A percentile compares a stretch with the other conserved stretches of the same genome.
Evolutionary conservation across 352 stramenopile genomes (phyloP).

Genomic region (Phytopythium ostracodes): DNA sequence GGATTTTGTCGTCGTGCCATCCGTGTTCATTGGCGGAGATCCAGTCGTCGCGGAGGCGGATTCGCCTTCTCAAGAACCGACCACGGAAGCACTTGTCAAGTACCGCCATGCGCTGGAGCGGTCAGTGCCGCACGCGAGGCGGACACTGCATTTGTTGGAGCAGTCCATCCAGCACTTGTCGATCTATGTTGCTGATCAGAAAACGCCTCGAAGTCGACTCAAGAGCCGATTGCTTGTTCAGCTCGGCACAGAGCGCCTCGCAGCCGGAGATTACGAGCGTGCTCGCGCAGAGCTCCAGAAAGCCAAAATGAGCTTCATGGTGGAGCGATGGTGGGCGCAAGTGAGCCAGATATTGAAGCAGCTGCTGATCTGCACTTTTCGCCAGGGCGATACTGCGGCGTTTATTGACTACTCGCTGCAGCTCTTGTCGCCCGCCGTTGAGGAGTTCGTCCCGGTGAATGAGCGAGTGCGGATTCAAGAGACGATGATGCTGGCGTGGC

Average conservation of each 20-base stretch:
- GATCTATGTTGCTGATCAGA: slow-evolving; percentile 62
- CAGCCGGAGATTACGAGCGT: slow-evolving; percentile 61
- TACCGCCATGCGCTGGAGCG: slow-evolving; percentile 63
- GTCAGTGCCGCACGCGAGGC: slow-evolving; percentile 55
- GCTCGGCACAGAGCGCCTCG: slow-evolving; percentile 68
- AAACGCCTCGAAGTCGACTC: slow-evolving; percentile 56
- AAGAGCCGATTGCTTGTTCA: slow-evolving; percentile 75
- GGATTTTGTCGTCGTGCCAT: slow-evolving; percentile 72
- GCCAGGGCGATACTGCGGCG: slow-evolving; percentile 60
- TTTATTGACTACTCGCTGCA: slow-evolving; percentile 81
- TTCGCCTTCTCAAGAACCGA: slow-evolving; percentile 35
- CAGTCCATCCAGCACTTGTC: slow-evolving; percentile 73
- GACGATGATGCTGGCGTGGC: slow-evolving; percentile 62
- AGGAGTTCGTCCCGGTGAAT: slow-evolving; percentile 54
- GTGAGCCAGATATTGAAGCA: slow-evolving; percentile 73
- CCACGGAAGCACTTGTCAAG: slow-evolving; percentile 50
- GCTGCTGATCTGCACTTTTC: slow-evolving; percentile 69
- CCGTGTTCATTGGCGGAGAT: slow-evolving; percentile 66
- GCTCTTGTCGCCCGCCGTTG: slow-evolving; percentile 64
- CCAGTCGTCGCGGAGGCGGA: slow-evolving; percentile 50
- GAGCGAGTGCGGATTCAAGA: slow-evolving; percentile 60
- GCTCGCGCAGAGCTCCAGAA: slow-evolving; percentile 66
- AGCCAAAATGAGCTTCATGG: slow-evolving; percentile 48
- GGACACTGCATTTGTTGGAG: slow-evolving; percentile 72
- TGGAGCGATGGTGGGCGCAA: slow-evolving; percentile 74